Base-by-base conservation (phyloP, 768 basidiomycete species). In the Rhizopogon sp. region DNA sequence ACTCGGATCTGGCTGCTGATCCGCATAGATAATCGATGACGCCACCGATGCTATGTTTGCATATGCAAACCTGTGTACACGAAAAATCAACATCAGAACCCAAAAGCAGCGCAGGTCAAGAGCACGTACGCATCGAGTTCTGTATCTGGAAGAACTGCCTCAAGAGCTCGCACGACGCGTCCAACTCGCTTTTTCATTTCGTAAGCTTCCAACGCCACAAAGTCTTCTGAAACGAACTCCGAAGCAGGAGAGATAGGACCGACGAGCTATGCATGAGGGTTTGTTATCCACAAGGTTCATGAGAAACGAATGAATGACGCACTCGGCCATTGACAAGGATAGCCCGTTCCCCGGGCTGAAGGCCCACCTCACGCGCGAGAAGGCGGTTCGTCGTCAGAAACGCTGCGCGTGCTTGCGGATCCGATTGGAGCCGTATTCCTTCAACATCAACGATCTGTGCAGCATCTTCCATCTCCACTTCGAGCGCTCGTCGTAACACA, bases 281-380 rank as follows among this genome's bases (percentile, higher is more conserved):
- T 39, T 6, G 35, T 11, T 31, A 44, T 56, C 45, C 60, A 57
- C 55, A 11, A 43, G 42, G 52, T 50, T 6, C 31, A 31, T 31
- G 28, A 28, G 5, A 3, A 3, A 17, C 25, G 17, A 25, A 55
- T 8, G 22, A 2, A 56, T 14, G 7, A 73, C 87, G 66, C 64
- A 95, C 93, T 33, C 95, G 77, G 25, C 95, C 96, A 61, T 97
- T 97, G 50, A 90, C 73, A 37, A 95, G 57, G 39, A 98, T 55
- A 1, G 79, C 90, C 20, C 75, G 74, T 55, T 85, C 70, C 0
- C 87, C 88, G 1, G 85, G 79, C 13, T 66, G 60, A 28, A 94
- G 62, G n/a, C 78, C 77, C 3, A 92, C 61, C 50, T 80, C 79
- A 28, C 82, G 74, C 2, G 76, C 75, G 13, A 90, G 62, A 20